Conservation (phyloP, 352 stramenopile genomes). For the Pythium brachiatum region DNA sequence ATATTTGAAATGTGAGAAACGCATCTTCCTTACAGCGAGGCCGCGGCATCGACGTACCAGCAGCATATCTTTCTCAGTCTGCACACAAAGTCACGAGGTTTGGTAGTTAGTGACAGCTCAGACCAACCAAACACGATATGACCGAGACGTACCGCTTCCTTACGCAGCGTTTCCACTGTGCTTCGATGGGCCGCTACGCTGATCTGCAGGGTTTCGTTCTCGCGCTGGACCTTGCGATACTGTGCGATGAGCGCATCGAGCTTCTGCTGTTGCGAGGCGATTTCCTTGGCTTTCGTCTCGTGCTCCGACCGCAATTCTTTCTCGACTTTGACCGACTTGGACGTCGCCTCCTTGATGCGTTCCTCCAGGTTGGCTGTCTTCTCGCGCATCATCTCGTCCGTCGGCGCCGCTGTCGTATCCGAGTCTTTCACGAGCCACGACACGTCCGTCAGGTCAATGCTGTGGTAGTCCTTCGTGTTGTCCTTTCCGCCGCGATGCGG, state of each 20-base stretch:
- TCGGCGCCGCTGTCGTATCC: constrained; percentile 66
- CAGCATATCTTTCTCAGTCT: constrained; percentile 88
- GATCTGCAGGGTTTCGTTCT: constrained; percentile 75
- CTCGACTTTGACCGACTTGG: constrained; percentile 65
- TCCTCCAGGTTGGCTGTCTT: constrained; percentile 88
- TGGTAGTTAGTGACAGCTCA: background rate
- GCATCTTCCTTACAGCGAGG: background rate
- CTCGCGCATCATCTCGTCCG: constrained; percentile 83
- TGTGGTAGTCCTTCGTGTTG: constrained; percentile 89
- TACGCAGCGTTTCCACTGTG: constrained; percentile 72
- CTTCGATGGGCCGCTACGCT: constrained; percentile 59
- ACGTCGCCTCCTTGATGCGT: constrained; percentile 81
- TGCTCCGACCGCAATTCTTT: constrained; percentile 70
- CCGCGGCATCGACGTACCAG: constrained; percentile 37
- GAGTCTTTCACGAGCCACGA: constrained; percentile 84
- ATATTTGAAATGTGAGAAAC: background rate
- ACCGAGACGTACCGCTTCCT: constrained; percentile 58
- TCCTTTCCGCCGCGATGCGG: constrained; percentile 77
- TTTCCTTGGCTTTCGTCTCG: constrained; percentile 71
- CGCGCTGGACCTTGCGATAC: constrained; percentile 80
- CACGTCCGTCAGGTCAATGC: constrained; percentile 75
- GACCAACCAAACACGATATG: background rate
- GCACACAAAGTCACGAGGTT: constrained; percentile 16
- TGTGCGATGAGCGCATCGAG: constrained; percentile 72
- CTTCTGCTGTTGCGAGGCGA: constrained; percentile 74